Percentiles rank a stretch among this genome's conserved stretches.
Evolutionary conservation across 495 filamentous ascomycete genomes (phyloP).

Genomic region (Xanthoparmelia taractica): DNA sequence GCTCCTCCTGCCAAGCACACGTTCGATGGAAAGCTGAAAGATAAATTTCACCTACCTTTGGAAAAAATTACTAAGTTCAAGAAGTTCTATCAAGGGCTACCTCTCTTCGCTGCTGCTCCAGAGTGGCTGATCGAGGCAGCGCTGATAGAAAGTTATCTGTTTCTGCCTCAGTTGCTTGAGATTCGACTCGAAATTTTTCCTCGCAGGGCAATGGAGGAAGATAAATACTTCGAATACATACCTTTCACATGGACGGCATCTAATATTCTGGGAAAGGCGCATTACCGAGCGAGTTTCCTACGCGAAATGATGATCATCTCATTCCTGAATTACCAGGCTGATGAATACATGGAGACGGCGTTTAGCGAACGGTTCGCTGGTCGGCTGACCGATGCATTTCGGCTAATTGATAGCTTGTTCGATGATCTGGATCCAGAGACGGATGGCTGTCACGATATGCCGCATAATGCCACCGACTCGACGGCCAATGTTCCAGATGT

Average conservation of each 20-base stretch:
- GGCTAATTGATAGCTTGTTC: neutral
- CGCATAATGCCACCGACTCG: slow-evolving; percentile 19
- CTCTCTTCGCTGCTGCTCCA: slow-evolving; percentile 27
- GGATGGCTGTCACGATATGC: neutral
- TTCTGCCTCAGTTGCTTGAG: slow-evolving; percentile 22
- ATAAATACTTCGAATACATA: slow-evolving; percentile 40
- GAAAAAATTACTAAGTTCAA: slow-evolving; percentile 6
- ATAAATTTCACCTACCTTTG: neutral
- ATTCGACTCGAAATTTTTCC: slow-evolving; percentile 29
- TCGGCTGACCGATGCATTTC: neutral
- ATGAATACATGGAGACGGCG: slow-evolving; percentile 37
- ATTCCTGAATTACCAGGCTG: slow-evolving; percentile 35
- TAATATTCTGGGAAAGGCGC: neutral
- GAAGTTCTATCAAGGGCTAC: slow-evolving; percentile 24
- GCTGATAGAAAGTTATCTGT: slow-evolving; percentile 28
- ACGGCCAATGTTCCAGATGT: slow-evolving; percentile 22
- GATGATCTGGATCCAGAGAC: neutral
- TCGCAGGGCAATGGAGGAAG: slow-evolving; percentile 23
- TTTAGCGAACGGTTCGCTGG: slow-evolving; percentile 13
- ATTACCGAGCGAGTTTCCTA: slow-evolving; percentile 11
- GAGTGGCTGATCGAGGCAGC: slow-evolving; percentile 26
- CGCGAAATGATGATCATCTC: slow-evolving; percentile 38
- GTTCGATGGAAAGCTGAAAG: neutral
- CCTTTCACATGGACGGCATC: slow-evolving; percentile 22
- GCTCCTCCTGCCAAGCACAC: neutral